Evolutionary conservation across 306 rosid genomes (phyloP).

Genomic region (Parietaria judaica): DNA sequence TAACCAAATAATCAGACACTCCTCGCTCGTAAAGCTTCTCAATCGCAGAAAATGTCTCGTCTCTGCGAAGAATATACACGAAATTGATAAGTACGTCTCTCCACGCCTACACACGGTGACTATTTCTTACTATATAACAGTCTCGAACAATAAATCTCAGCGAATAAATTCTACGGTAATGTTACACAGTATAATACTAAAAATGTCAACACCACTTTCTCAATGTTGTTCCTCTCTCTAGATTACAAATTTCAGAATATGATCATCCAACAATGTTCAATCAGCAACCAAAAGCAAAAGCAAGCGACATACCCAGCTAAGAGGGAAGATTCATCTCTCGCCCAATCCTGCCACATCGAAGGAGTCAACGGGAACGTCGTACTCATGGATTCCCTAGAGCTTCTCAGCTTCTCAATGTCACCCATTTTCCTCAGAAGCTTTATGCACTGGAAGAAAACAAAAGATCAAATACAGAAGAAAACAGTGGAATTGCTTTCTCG

Average conservation of each 20-base stretch:
- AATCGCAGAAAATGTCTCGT: constrained; percentile 38
- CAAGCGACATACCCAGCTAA: constrained; percentile 30
- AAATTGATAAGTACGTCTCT: background rate
- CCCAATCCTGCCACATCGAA: constrained; percentile 84
- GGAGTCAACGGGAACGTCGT: constrained; percentile 64
- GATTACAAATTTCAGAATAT: no score
- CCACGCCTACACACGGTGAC: no score
- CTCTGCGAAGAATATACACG: constrained; percentile 28
- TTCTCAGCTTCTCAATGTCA: constrained; percentile 56
- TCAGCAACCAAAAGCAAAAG: background rate
- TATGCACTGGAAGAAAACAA: constrained; percentile 40
- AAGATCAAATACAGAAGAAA: background rate
- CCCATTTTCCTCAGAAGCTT: constrained; percentile 59
- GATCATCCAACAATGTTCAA: no score
- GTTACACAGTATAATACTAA: no score
- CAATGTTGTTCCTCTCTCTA: no score
- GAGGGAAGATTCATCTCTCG: constrained; percentile 69
- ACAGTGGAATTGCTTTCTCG: background rate
- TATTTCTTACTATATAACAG: no score
- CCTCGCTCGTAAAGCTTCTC: constrained; percentile 65
- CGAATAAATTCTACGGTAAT: no score
- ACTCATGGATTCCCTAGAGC: constrained; percentile 80
- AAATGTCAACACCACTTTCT: no score
- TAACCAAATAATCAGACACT: constrained; percentile 68
- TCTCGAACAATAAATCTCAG: no score